Evolutionary conservation across 2,329 filamentous ascomycete genomes (phyloP).

Genomic region (Claviceps paspali): DNA sequence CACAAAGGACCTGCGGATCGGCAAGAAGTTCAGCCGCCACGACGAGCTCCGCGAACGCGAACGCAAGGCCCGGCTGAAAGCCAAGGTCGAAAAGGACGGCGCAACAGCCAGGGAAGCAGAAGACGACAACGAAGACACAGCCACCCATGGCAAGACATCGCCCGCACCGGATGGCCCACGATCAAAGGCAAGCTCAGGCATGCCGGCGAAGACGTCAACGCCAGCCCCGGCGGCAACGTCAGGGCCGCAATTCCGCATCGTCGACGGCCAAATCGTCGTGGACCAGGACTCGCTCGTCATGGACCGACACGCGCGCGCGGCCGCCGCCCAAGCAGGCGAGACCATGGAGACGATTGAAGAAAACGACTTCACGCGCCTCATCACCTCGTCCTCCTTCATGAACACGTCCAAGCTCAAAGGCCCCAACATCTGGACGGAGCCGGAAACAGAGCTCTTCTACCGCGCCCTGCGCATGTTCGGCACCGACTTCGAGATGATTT

Average conservation of each 20-base stretch:
- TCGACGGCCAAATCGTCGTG: conserved; percentile 58
- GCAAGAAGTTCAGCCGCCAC: conserved; percentile 61
- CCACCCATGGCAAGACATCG: conserved; percentile 5
- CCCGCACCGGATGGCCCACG: conserved; percentile 4
- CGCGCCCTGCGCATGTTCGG: conserved; percentile 60
- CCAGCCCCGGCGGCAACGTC: conserved; percentile 13
- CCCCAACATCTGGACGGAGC: conserved; percentile 53
- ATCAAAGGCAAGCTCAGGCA: conserved; percentile 5
- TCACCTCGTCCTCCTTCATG: conserved; percentile 54
- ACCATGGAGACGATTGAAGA: conserved; percentile 54
- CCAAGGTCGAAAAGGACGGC: conserved; percentile 14
- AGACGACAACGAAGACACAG: conserved; percentile 5
- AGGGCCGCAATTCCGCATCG: conserved; percentile 44
- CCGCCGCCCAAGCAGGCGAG: conserved; percentile 30
- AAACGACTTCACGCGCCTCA: conserved; percentile 59
- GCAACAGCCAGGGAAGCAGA: conserved; percentile 11
- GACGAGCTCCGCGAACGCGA: conserved; percentile 57
- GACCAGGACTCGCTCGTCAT: conserved; percentile 53
- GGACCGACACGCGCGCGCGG: conserved; percentile 50
- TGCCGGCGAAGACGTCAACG: conserved; percentile 2
- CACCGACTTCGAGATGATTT: conserved; percentile 71
- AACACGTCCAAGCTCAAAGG: conserved; percentile 45
- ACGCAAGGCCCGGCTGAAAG: conserved; percentile 24
- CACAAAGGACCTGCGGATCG: conserved; percentile 52
- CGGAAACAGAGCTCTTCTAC: conserved; percentile 63